Evolutionary conservation across 176 grass and related monocot genomes (phyloP).

Genomic region (Triticum monococcum): DNA sequence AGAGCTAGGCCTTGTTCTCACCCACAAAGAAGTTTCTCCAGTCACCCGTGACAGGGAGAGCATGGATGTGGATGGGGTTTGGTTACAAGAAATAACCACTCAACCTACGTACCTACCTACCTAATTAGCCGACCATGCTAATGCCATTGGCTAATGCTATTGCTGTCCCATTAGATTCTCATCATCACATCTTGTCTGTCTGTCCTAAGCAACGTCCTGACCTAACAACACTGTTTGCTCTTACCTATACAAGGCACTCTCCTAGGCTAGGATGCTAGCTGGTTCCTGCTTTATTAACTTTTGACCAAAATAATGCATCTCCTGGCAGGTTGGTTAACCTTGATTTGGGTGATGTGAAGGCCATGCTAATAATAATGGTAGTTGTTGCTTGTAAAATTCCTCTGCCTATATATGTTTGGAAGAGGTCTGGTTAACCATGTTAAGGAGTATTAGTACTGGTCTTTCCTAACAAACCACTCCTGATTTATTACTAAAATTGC

Average conservation of each 20-base stretch:
- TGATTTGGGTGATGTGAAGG: background rate
- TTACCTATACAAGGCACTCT: background rate
- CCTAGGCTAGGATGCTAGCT: background rate
- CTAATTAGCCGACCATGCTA: slow-evolving; percentile 26
- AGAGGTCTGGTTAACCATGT: background rate
- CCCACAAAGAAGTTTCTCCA: background rate
- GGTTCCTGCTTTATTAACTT: background rate
- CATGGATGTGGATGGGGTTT: slow-evolving; percentile 1
- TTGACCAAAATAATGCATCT: background rate
- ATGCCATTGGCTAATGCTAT: background rate
- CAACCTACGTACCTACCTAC: slow-evolving; percentile 12
- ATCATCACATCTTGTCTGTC: background rate
- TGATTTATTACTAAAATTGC: background rate
- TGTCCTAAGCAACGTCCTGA: slow-evolving; percentile 8
- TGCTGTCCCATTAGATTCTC: slow-evolving; percentile 37
- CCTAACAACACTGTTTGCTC: slow-evolving; percentile 35
- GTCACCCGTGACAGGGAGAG: slow-evolving; percentile 8
- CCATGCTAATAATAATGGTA: background rate
- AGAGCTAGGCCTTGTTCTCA: too few species aligned
- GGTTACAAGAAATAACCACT: slow-evolving; percentile 6
- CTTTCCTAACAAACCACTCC: background rate
- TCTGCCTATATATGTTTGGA: background rate
- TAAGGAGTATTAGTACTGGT: too few species aligned
- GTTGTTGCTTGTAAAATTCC: background rate
- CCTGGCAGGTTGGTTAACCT: background rate